Evolutionary conservation across 208 protist genomes (phyloP).

Genomic region (Trypanosoma platydactyli): DNA sequence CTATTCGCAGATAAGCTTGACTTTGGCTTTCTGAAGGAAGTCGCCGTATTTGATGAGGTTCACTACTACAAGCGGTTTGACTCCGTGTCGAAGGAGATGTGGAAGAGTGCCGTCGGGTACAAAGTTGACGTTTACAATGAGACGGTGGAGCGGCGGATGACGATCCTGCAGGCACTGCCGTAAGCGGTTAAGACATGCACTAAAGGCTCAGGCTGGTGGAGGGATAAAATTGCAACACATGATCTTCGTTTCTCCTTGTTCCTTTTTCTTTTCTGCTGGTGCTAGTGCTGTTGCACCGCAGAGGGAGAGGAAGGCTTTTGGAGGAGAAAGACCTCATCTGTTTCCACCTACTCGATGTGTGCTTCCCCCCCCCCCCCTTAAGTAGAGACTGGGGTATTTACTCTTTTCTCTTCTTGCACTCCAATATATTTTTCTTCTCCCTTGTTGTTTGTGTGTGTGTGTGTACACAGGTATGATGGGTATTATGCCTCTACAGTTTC

Average conservation of each 20-base stretch:
- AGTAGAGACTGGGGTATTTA: too few species aligned
- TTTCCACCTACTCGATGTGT: too few species aligned
- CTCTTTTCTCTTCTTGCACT: background rate
- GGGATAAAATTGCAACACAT: background rate
- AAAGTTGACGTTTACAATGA: slow-evolving; percentile 18
- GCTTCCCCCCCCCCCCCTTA: too few species aligned
- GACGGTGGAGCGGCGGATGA: slow-evolving; percentile 1
- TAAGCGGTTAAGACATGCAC: background rate
- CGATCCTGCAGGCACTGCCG: slow-evolving; percentile 7
- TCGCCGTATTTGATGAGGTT: slow-evolving; percentile 86
- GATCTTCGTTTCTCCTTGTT: background rate
- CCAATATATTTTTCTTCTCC: background rate
- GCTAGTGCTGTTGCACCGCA: too few species aligned
- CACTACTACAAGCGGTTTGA: slow-evolving; percentile 48
- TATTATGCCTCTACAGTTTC: background rate
- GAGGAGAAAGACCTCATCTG: too few species aligned
- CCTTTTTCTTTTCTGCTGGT: background rate
- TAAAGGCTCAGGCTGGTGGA: background rate
- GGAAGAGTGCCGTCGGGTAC: slow-evolving; percentile 36
- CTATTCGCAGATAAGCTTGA: slow-evolving; percentile 74
- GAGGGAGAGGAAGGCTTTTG: too few species aligned
- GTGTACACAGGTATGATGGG: background rate
- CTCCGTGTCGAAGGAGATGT: slow-evolving; percentile 23
- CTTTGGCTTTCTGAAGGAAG: slow-evolving; percentile 67
- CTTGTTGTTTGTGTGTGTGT: background rate